Percentiles rank a stretch among this genome's conserved stretches.
These are phyloP conservation scores for Bruguiera parviflora DNA, from an alignment of 345 rosid species.

Conservation along the genomic window DNA sequence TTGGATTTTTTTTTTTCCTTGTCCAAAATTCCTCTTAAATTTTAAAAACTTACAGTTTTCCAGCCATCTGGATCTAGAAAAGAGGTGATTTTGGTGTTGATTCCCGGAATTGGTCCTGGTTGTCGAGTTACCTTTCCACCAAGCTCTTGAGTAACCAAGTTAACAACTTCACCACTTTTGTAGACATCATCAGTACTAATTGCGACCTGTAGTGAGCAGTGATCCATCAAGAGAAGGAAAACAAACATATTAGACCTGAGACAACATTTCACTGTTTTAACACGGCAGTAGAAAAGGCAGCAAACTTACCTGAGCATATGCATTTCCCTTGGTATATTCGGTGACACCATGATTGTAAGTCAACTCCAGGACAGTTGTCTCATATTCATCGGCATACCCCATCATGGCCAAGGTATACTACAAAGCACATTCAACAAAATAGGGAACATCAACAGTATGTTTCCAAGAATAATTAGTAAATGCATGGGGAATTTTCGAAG, in stretches of 20 bases:
- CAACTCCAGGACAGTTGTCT: conserved; percentile 78
- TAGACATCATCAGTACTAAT: conserved; percentile 88
- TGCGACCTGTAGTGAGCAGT: conserved; percentile 44
- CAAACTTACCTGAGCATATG: conserved; percentile 72
- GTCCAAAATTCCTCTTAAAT: neutral
- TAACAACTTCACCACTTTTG: conserved; percentile 86
- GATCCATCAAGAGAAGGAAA: neutral
- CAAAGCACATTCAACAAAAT: conserved; percentile 4
- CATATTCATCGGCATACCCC: conserved; percentile 81
- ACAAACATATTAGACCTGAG: neutral
- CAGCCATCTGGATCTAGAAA: conserved; percentile 96
- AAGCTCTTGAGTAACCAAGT: conserved; percentile 64
- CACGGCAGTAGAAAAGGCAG: neutral
- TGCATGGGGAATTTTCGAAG: neutral
- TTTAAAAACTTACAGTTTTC: conserved; percentile 64
- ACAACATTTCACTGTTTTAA: neutral
- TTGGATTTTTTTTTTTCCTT: too few relatives aligned
- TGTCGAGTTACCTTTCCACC: conserved; percentile 90
- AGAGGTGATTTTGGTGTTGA: conserved; percentile 76
- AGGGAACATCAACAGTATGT: neutral
- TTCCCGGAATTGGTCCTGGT: conserved; percentile 85
- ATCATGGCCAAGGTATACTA: conserved; percentile 85
- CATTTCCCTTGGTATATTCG: conserved; percentile 90
- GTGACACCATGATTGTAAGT: conserved; percentile 81
- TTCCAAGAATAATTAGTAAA: neutral